Base-by-base conservation (phyloP, 179 eudicot species). In the Amaranthus tricolor region DNA sequence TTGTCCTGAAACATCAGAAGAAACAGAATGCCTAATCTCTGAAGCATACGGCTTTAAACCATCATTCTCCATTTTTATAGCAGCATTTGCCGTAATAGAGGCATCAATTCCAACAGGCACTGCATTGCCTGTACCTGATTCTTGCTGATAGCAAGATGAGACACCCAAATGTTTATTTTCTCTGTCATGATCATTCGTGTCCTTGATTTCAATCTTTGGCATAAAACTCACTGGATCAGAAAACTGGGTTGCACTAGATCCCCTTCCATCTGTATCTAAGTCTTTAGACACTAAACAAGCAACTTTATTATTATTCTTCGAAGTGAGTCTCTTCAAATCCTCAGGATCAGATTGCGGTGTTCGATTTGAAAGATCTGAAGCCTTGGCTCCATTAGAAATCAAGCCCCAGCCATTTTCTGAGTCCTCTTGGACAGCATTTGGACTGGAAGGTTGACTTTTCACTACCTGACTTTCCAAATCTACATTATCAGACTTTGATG, bases 401-500 rank as follows among this genome's bases (percentile, higher is more conserved):
- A 58, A 51, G 45, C n/a, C 54, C 61, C 74, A 63, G 61, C 70
- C 43, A 43, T 75, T 47, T 73, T 31, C 60, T 14, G 60, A 53
- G 54, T 16, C 77, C 66, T 31, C 77, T 55, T 65, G 60, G 10
- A 24, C 79, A 15, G 45, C 50, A 52, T 68, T 74, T 51, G 68
- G 68, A 58, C 75, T 76, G 51, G 73, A 59, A 62, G 77, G 68
- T 76, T 71, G 80, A 61, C 74, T 47, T 21, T 20, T 62, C 40
- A 49, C 19, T 16, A 58, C 68, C 62, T 80, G 82, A 73, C 66
- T 68, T 48, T 70, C 71, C 49, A 40, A 6, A 71, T 81, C 82
- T 9, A 71, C 51, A 54, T 65, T 72, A 68, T 74, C 87, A 65
- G 78, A 70, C 60, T 71, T 80, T 21, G 82, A 75, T 15, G 79